These are phyloP conservation scores for Juglanconis sp. DNA, from an alignment of 2,329 filamentous ascomycete species.

Conservation along the genomic window DNA sequence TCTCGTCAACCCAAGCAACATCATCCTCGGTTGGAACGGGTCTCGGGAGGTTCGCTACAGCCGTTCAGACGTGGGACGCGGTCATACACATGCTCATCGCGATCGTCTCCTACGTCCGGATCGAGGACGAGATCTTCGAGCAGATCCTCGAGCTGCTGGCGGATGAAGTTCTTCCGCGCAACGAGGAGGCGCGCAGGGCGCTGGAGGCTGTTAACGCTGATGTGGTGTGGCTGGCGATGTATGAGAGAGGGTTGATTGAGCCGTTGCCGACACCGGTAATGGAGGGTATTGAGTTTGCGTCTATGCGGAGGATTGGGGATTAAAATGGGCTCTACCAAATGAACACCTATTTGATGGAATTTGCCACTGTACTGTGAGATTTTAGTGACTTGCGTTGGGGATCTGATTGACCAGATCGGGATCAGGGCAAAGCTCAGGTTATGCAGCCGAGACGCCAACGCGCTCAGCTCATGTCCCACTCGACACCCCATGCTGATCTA, in stretches of 20 bases:
- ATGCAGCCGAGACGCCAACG: too few relatives aligned
- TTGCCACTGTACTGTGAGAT: too few relatives aligned
- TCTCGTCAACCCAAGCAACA: conserved; percentile 12
- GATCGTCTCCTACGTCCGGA: conserved; percentile 58
- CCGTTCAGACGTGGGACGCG: conserved; percentile 62
- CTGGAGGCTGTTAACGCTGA: conserved; percentile 67
- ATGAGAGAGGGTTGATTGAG: conserved; percentile 42
- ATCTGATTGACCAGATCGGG: too few relatives aligned
- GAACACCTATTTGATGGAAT: too few relatives aligned
- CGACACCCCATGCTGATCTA: too few relatives aligned
- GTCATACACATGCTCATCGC: conserved; percentile 56
- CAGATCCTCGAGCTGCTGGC: conserved; percentile 63
- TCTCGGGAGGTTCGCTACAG: conserved; percentile 59
- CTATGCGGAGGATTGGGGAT: conserved; percentile 13
- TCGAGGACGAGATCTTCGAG: conserved; percentile 71
- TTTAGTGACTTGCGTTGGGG: too few relatives aligned
- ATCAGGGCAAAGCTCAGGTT: too few relatives aligned
- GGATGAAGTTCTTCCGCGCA: conserved; percentile 44
- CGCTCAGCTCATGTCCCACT: too few relatives aligned
- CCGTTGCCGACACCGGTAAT: conserved; percentile 36
- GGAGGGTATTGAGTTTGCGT: conserved; percentile 39
- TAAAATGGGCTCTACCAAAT: not conserved
- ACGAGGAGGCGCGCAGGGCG: conserved; percentile 49
- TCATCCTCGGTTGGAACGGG: conserved; percentile 27
- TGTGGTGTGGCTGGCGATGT: conserved; percentile 69